phyloP scores from a whole-genome alignment of 1,139 yeast species.

The Protomyces pachydermus region DNA sequence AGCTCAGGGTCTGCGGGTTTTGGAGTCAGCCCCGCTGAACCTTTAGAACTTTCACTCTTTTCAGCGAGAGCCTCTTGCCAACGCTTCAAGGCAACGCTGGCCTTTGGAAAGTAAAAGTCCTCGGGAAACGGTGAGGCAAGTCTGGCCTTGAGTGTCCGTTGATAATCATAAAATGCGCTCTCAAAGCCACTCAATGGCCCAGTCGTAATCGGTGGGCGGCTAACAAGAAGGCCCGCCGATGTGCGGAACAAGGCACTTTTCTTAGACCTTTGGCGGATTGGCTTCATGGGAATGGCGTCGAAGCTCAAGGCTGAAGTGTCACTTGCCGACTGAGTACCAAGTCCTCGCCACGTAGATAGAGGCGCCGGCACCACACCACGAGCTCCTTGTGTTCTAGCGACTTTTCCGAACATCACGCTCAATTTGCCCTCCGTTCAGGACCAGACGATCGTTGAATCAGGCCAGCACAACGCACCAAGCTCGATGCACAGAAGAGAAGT shows the following conservation, averaged over 20 bases:
- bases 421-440: no score
- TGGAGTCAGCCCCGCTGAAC: conserved; percentile 48
- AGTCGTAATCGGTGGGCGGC: conserved; percentile 79
- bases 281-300: neutral
- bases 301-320: neutral
- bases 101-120: conserved; percentile 85
- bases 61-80: conserved; percentile 66
- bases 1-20: conserved; percentile 58
- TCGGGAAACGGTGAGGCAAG: conserved; percentile 97
- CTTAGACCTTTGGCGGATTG: neutral
- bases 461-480: no score
- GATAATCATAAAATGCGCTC: conserved; percentile 70
- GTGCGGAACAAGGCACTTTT: conserved; percentile 14
- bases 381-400: no score
- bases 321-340: neutral
- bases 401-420: no score
- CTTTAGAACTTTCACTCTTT: conserved; percentile 64
- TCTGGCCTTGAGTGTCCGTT: conserved; percentile 77
- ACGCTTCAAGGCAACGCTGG: conserved; percentile 81
- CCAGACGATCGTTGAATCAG: no score
- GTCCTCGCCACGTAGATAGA: neutral
- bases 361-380: no score
- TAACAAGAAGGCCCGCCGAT: conserved; percentile 51
- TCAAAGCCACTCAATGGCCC: conserved; percentile 72
- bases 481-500: no score